These are phyloP conservation scores for Sugiyamaella grinbergsii DNA, from an alignment of 1,139 yeast species.

Conservation along the genomic window DNA sequence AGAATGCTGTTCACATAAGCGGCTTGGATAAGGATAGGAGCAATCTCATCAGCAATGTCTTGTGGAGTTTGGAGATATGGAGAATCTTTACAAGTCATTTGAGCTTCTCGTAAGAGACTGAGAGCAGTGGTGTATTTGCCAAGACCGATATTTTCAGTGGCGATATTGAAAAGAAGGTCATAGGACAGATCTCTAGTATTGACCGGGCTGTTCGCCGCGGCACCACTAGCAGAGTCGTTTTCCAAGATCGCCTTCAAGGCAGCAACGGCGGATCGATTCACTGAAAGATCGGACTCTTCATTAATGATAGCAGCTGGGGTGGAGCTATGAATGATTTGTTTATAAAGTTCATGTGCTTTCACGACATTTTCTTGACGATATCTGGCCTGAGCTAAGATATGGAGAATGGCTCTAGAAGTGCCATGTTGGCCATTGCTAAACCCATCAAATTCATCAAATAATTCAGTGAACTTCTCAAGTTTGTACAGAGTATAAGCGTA, in stretches of 20 bases:
- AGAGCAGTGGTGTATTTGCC: constrained; percentile 51
- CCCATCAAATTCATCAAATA: constrained; percentile 38
- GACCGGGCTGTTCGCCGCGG: background rate
- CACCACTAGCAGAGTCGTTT: background rate
- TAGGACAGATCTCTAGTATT: constrained; percentile 44
- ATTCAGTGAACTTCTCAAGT: constrained; percentile 52
- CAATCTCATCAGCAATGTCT: constrained; percentile 47
- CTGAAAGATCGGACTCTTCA: constrained; percentile 59
- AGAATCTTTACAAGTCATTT: constrained; percentile 46
- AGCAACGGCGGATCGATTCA: constrained; percentile 68
- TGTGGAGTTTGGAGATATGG: constrained; percentile 49
- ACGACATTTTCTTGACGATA: constrained; percentile 64
- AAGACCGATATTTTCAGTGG: constrained; percentile 55
- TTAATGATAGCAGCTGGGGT: constrained; percentile 24
- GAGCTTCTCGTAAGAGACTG: constrained; percentile 54
- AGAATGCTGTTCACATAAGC: constrained; percentile 61
- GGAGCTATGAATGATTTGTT: constrained; percentile 46
- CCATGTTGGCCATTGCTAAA: constrained; percentile 19
- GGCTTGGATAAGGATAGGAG: constrained; percentile 68
- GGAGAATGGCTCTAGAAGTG: constrained; percentile 47
- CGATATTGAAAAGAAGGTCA: constrained; percentile 68
- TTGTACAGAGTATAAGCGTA: constrained; percentile 73
- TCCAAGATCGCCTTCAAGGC: constrained; percentile 49
- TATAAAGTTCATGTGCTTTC: constrained; percentile 59
- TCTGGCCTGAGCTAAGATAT: constrained; percentile 79